Base-by-base conservation (phyloP, 1,139 yeast species). In the Magnusiomyces clavatus region DNA sequence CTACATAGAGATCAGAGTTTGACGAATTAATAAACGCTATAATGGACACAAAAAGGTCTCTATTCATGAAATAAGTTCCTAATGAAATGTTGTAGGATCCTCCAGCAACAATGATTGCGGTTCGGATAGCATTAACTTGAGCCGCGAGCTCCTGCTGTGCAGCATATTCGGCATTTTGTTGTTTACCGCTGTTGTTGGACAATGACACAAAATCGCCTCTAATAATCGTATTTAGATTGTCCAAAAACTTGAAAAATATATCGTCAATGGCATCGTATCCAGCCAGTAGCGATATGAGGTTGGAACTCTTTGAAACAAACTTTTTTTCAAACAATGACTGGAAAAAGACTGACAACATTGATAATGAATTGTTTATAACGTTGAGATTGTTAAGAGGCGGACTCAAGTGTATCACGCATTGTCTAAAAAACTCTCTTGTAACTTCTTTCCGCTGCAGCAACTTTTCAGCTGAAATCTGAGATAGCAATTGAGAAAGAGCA, bases 11-110 rank as follows among this genome's bases (percentile, higher is more conserved):
- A 13, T 54, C 47, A 20, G 51, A 42, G 39, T 13, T 53, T 2
- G 61, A 59, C 43, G 58, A 48, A 16, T 62, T 64, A 29, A 71
- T 61, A 35, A 71, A 61, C 10, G 57, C 54, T 53, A 71, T 61
- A 12, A 71, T 60, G 1, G 73, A 64, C 8, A 65, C 64, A 54
- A 71, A 72, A 54, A 71, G 61, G 54, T 71, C 71, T 31, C 65
- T 63, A 29, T 67, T 65, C 40, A 64, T 58, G 54, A 72, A 69
- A 52, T 65, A 64, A 3, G 69, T 59, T 5, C 64, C 64, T 24
- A 71, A 58, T 17, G 64, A 57, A 2, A 75, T 69, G 31, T 65
- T 66, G 48, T 61, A 64, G 0, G 69, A 59, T 4, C 68, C 66
- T 3, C 68, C 66, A 1, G 70, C 73, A 0, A 66, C 61, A 6